Evolutionary conservation across 495 filamentous ascomycete species (phyloP), one percentile per base, ranked within the genome.

Genomic region (Penicillium simplicissimum): DNA sequence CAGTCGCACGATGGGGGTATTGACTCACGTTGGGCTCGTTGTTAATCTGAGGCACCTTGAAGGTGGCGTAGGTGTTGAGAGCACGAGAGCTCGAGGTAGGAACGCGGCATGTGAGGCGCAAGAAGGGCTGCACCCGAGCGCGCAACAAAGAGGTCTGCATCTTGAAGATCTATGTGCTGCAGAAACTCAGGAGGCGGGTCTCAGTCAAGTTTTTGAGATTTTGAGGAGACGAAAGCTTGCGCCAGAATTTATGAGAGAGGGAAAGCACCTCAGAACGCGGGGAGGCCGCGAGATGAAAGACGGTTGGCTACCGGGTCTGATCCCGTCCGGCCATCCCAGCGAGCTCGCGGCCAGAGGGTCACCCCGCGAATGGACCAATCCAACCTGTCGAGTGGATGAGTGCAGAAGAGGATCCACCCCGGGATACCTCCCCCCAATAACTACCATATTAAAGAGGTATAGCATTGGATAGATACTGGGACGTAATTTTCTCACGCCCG

Each of bases 21-120:
- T n/a, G 51, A 81, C 90, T 71, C 79, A 97, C 95, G 71, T 96
- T 98, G 19, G 91, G 91, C 76, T 98, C 95, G 68, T 98, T 98
- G 67, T 88, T 81, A 58, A 97, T 83, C 62, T 85, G 88, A 48
- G 95, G 95, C 25, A 93, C 84, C 77, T 90, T 96, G 83, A 97
- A 98, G 48, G 85, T 81, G 38, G 92, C 92, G 52, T 93, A 84
- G 28, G 79, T 80, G 55, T 76, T 75, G 70, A 81, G 75, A 13
- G 71, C 59, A 17, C 76, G 72, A 9, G 63, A 57, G 65, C 57
- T 65, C 17, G 66, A 48, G 65, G 63, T 66, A 28, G 68, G 65
- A 45, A 71, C 52, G 67, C 70, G 66, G 66, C 57, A 67, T 58
- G 64, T 58, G 21, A 68, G 60, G 42, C 67, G 72, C 53, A 69